Evolutionary conservation across 2,329 filamentous ascomycete genomes (phyloP).

Genomic region (Teratosphaeria gauchensis): DNA sequence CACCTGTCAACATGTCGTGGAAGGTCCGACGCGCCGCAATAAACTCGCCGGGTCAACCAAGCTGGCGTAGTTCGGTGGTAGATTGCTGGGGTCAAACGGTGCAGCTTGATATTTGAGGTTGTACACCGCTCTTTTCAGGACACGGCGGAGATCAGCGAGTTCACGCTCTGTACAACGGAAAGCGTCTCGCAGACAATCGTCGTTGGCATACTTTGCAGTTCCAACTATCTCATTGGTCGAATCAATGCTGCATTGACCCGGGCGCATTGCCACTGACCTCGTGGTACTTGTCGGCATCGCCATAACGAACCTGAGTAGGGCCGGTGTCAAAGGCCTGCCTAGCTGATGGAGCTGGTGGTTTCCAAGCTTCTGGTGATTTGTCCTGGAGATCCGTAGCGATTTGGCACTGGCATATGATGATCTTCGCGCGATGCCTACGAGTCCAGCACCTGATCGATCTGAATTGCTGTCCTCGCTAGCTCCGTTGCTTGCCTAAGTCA

Average conservation of each 20-base stretch:
- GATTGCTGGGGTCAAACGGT: neutral
- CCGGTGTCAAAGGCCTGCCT: too few species aligned
- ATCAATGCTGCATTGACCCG: neutral
- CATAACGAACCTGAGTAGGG: too few species aligned
- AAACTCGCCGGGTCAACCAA: neutral
- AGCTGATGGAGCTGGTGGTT: neutral
- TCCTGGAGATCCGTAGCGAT: too few species aligned
- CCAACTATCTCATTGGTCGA: neutral
- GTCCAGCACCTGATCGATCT: neutral
- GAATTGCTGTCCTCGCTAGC: neutral
- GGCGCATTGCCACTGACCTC: neutral
- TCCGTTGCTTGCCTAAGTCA: neutral
- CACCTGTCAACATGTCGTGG: neutral
- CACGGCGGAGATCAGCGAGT: neutral
- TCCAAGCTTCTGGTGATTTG: neutral
- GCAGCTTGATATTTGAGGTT: neutral
- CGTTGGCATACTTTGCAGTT: neutral
- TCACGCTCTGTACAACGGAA: neutral
- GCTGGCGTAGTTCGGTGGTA: neutral
- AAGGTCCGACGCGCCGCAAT: neutral
- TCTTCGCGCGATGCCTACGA: neutral
- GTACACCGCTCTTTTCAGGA: neutral
- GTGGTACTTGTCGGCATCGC: too few species aligned
- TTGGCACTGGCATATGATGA: neutral
- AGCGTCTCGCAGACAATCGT: neutral